Base-by-base conservation (phyloP, 306 rosid genomes). In the Vigna radiata region DNA sequence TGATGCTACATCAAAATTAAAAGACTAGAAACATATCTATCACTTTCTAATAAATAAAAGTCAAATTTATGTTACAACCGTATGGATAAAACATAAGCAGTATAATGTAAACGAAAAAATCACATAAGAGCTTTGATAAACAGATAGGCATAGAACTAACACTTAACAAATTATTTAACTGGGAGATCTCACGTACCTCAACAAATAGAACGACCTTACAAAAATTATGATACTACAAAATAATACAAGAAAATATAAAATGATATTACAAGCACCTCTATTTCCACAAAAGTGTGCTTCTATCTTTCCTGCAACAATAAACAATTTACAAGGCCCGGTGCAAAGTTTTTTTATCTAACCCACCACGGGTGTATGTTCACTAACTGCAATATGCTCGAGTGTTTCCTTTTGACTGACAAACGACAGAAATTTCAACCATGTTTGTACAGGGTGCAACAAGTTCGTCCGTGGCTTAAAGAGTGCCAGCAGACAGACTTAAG, bases 371-470 rank as follows among this genome's bases (percentile, higher is more conserved):
- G 44, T 7, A 2, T 7, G 11, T 27, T 60, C 73, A 18, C 70
- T 67, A 71, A 59, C 67, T 77, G 79, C 82, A 46, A 54, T 53
- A 52, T 81, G 83, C 84, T 18, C 4, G 67, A 61, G 64, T 13
- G 67, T 67, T 52, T 27, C 71, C 58, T 52, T 39, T 70, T 41
- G 39, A 41, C 84, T 43, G 65, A 69, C 64, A 83, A 31, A 15
- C 17, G 67, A 84, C 81, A 79, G 39, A 86, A 77, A 84, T 82
- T 83, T 91, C 84, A 86, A 39, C 44, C 77, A 36, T 81, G 73
- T 83, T 86, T 85, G 89, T 83, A 83, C 81, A 70, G 72, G 83
- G 75, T 72, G 84, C 87, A 76, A 73, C 77, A 72, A 85, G 78
- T 55, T 70, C 82, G 85, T 89, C 89, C 80, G 81, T 78, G 74